phyloP scores from a whole-genome alignment of 169 alveolate species.

The Plasmodium relictum region DNA sequence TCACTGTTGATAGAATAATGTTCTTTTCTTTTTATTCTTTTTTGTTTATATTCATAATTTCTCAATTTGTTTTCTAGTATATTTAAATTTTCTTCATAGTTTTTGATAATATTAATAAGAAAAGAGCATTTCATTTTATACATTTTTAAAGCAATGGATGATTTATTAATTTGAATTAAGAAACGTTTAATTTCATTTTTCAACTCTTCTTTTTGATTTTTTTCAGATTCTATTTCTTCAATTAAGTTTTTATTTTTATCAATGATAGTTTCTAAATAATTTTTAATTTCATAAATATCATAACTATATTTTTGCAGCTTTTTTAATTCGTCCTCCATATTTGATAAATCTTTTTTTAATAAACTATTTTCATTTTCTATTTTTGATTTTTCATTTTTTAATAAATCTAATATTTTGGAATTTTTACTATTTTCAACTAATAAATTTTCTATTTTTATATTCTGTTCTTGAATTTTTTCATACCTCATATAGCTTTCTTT shows the following conservation, averaged over 20 bases:
- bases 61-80: conserved; percentile 17
- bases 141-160: conserved; percentile 23
- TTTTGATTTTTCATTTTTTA: conserved; percentile 46
- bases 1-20: background rate
- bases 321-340: conserved; percentile 55
- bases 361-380: conserved; percentile 63
- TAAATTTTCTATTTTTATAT: conserved; percentile 25
- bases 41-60: conserved; percentile 12
- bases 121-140: conserved; percentile 73
- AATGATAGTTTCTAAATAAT: conserved; percentile 21
- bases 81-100: conserved; percentile 36
- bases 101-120: conserved; percentile 38
- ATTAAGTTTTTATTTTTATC: conserved; percentile 56
- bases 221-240: conserved; percentile 52
- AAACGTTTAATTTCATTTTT: conserved; percentile 31
- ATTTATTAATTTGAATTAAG: conserved; percentile 37
- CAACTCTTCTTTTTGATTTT: conserved; percentile 60
- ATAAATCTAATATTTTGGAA: conserved; percentile 36
- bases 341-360: conserved; percentile 49
- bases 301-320: conserved; percentile 63
- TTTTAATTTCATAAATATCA: conserved; percentile 75
- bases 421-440: conserved; percentile 39
- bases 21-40: background rate
- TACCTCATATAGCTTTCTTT: background rate
- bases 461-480: conserved; percentile 59